phyloP scores from a whole-genome alignment of 768 basidiomycete genomes.

The Lactarius vividus region DNA sequence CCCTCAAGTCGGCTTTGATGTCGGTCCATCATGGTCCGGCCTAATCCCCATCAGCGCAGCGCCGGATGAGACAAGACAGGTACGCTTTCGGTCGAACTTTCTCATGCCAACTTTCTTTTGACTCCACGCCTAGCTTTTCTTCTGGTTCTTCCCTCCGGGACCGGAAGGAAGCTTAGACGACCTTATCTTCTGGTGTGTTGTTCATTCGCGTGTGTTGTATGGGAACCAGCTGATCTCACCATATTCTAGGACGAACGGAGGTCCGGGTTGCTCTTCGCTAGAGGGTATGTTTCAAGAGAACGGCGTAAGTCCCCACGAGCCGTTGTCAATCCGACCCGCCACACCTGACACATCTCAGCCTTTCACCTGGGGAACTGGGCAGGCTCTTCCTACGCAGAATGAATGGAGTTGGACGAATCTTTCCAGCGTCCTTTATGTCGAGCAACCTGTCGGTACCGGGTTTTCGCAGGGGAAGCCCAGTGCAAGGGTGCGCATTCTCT shows the following conservation, averaged over 20 bases:
- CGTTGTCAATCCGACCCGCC: not conserved
- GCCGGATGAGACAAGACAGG: slow-evolving; percentile 65
- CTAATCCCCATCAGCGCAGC: slow-evolving; percentile 64
- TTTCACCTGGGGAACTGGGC: slow-evolving; percentile 61
- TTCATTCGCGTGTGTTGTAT: slow-evolving; percentile 15
- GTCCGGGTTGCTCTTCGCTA: slow-evolving; percentile 74
- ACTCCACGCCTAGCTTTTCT: slow-evolving; percentile 55
- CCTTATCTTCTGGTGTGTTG: slow-evolving; percentile 65
- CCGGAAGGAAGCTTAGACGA: slow-evolving; percentile 70
- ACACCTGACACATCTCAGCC: slow-evolving; percentile 43
- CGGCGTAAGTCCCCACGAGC: slow-evolving; percentile 48
- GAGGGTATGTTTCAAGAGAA: slow-evolving; percentile 75
- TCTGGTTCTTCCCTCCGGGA: slow-evolving; percentile 84
- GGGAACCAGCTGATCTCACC: too few relatives aligned
- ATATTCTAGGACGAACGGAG: slow-evolving; percentile 67
- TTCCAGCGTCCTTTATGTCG: slow-evolving; percentile 70
- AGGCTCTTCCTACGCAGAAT: slow-evolving; percentile 61
- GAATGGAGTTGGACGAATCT: slow-evolving; percentile 78
- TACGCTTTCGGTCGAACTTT: slow-evolving; percentile 32
- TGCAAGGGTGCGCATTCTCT: slow-evolving; percentile 37
- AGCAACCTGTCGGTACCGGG: slow-evolving; percentile 79
- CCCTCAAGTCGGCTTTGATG: slow-evolving; percentile 67
- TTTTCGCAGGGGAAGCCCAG: slow-evolving; percentile 70
- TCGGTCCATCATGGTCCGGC: slow-evolving; percentile 75
- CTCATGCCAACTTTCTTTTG: not conserved